Conservation (phyloP, 1,284 basidiomycete species). For the Ustilago loliicola region DNA sequence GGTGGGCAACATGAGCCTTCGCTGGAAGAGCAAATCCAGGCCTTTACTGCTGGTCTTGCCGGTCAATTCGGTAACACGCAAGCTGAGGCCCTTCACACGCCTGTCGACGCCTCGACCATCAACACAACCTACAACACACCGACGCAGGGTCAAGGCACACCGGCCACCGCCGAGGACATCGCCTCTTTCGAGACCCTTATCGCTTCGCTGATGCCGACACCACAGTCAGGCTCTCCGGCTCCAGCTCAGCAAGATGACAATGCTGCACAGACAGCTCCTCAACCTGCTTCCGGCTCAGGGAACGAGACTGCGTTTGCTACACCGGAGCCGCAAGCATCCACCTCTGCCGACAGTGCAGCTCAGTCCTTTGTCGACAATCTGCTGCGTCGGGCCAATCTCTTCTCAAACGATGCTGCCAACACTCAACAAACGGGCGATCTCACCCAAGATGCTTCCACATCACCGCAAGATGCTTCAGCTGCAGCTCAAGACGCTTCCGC, state of each 20-base stretch:
- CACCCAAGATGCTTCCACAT: neutral
- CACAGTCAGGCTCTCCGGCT: slow-evolving; percentile 29
- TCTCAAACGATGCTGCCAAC: slow-evolving; percentile 9
- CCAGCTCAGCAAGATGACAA: slow-evolving; percentile 4
- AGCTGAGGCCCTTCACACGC: slow-evolving; percentile 23
- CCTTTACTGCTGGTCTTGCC: slow-evolving; percentile 41
- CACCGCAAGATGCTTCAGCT: neutral
- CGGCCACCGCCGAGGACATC: slow-evolving; percentile 43
- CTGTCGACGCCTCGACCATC: slow-evolving; percentile 23
- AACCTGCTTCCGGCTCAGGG: slow-evolving; percentile 5
- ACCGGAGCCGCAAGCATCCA: slow-evolving; percentile 16
- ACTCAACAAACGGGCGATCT: neutral
- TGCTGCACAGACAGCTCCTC: neutral
- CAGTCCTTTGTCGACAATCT: slow-evolving; percentile 49
- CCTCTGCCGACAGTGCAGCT: slow-evolving; percentile 29
- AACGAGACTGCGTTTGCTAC: slow-evolving; percentile 14
- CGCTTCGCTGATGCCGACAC: slow-evolving; percentile 51
- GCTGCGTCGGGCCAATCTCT: slow-evolving; percentile 45
- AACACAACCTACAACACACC: slow-evolving; percentile 37
- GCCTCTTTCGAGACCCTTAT: slow-evolving; percentile 48
- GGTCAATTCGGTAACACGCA: slow-evolving; percentile 23
- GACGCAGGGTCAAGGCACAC: slow-evolving; percentile 42
- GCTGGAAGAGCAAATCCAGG: slow-evolving; percentile 45
- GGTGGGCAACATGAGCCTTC: slow-evolving; percentile 15
- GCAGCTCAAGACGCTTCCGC: neutral